A percentile compares a stretch with the other conserved stretches of the same genome.
phyloP scores from a whole-genome alignment of 2,329 filamentous ascomycete genomes.

The Pezicula rhizophila region DNA sequence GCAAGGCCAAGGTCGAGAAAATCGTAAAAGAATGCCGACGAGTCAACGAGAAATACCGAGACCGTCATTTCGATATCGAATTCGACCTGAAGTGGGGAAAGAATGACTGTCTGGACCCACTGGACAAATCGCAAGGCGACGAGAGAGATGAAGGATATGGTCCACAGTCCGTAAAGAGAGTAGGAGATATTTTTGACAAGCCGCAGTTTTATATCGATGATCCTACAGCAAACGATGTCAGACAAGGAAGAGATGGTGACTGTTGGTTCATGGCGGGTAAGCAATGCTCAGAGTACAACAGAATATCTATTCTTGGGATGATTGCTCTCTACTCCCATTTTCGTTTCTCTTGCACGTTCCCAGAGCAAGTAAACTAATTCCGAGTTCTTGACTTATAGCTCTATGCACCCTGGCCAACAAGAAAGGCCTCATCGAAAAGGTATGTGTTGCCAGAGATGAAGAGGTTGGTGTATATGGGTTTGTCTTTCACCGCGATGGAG shows the following conservation, averaged over 20 bases:
- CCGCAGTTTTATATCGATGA: slow-evolving; percentile 74
- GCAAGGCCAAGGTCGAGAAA: slow-evolving; percentile 56
- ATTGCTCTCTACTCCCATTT: too few species aligned
- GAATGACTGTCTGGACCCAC: slow-evolving; percentile 38
- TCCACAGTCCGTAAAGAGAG: slow-evolving; percentile 47
- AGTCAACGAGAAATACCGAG: slow-evolving; percentile 79
- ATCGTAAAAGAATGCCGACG: slow-evolving; percentile 63
- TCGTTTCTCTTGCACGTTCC: too few species aligned
- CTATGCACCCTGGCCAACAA: slow-evolving; percentile 61
- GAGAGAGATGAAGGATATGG: neutral
- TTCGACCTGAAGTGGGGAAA: slow-evolving; percentile 59
- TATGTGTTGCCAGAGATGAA: slow-evolving; percentile 30
- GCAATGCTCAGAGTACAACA: too few species aligned
- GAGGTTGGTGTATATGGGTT: slow-evolving; percentile 81
- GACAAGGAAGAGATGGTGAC: slow-evolving; percentile 72
- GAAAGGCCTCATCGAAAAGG: slow-evolving; percentile 38
- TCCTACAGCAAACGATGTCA: slow-evolving; percentile 69
- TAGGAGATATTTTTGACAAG: slow-evolving; percentile 68
- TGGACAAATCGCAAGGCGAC: neutral
- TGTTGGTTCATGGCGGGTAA: slow-evolving; percentile 72
- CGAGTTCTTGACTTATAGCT: slow-evolving; percentile 31
- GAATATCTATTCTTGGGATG: too few species aligned
- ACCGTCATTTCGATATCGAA: slow-evolving; percentile 83
- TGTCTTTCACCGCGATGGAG: slow-evolving; percentile 79
- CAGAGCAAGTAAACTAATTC: too few species aligned